phyloP scores from a whole-genome alignment of 2,329 filamentous ascomycete species.

The Colletotrichum australisinense region DNA sequence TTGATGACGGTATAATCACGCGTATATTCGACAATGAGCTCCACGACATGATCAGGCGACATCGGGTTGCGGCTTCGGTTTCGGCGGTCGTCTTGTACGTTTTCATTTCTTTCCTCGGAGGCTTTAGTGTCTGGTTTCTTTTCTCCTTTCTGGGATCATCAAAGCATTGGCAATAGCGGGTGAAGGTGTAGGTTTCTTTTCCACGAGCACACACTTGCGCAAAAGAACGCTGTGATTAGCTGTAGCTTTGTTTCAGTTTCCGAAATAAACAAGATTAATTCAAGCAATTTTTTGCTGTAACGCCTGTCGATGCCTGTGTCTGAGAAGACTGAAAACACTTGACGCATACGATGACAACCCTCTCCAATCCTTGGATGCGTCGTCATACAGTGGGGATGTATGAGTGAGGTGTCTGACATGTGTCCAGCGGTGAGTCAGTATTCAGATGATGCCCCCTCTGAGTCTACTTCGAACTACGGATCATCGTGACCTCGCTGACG shows the following conservation, averaged over 20 bases:
- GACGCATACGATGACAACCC: too few relatives aligned
- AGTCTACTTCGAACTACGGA: neutral
- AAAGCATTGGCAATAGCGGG: conserved; percentile 23
- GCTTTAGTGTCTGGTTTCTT: neutral
- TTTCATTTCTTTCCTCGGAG: neutral
- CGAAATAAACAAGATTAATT: conserved; percentile 17
- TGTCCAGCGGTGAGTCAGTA: neutral
- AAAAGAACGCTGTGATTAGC: conserved; percentile 15
- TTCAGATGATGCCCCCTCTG: neutral
- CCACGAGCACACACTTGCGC: neutral
- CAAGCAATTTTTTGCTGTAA: neutral
- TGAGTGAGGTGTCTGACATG: neutral
- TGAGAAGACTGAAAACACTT: too few relatives aligned
- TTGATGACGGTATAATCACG: conserved; percentile 30
- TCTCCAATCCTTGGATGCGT: too few relatives aligned
- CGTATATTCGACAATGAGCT: conserved; percentile 21
- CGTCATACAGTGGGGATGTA: neutral
- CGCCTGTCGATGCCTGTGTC: neutral
- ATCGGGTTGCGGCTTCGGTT: conserved; percentile 19
- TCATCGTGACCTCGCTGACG: neutral
- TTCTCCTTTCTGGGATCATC: conserved; percentile 5
- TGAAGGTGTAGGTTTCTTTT: conserved; percentile 11
- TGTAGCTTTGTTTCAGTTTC: conserved; percentile 10
- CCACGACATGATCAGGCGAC: conserved; percentile 33
- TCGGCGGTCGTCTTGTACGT: conserved; percentile 26